These are phyloP conservation scores for Daldinia childiae DNA, from an alignment of 495 filamentous ascomycete genomes.

Conservation along the genomic window DNA sequence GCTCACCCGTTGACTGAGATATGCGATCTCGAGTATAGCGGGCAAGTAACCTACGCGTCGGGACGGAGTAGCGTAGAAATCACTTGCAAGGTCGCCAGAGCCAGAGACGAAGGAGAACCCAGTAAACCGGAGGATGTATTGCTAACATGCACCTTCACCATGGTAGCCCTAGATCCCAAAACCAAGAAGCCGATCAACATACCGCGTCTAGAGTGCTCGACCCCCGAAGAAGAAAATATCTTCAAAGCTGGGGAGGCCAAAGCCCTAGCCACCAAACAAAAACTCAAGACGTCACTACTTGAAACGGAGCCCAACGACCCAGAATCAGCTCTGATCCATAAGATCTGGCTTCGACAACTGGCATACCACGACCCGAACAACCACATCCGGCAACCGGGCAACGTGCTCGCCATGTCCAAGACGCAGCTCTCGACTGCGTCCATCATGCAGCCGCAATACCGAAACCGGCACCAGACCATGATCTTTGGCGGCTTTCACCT, in stretches of 20 bases:
- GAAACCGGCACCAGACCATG: conserved; percentile 89
- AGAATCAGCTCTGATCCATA: conserved; percentile 81
- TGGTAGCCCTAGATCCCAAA: conserved; percentile 77
- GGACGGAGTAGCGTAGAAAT: conserved; percentile 85
- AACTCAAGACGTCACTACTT: conserved; percentile 68
- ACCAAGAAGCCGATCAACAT: conserved; percentile 70
- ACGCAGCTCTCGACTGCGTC: conserved; percentile 74
- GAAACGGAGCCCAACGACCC: conserved; percentile 79
- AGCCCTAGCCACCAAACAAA: conserved; percentile 76
- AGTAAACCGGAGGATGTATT: conserved; percentile 74
- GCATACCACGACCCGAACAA: conserved; percentile 73
- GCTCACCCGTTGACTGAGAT: conserved; percentile 77
- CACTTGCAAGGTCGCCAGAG: conserved; percentile 77
- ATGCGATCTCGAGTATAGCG: conserved; percentile 81
- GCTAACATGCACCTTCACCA: conserved; percentile 84
- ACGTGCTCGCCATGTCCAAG: conserved; percentile 72
- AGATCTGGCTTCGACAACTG: conserved; percentile 79
- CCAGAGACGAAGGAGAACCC: conserved; percentile 62
- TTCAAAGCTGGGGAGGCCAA: conserved; percentile 77
- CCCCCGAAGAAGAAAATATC: conserved; percentile 73
- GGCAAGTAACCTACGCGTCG: conserved; percentile 82
- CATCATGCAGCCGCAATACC: conserved; percentile 90
- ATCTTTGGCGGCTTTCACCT: conserved; percentile 89
- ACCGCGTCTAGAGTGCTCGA: conserved; percentile 69
- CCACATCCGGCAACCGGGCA: conserved; percentile 64